Base-by-base conservation (phyloP, 306 rosid species). In the Rubus idaeus region DNA sequence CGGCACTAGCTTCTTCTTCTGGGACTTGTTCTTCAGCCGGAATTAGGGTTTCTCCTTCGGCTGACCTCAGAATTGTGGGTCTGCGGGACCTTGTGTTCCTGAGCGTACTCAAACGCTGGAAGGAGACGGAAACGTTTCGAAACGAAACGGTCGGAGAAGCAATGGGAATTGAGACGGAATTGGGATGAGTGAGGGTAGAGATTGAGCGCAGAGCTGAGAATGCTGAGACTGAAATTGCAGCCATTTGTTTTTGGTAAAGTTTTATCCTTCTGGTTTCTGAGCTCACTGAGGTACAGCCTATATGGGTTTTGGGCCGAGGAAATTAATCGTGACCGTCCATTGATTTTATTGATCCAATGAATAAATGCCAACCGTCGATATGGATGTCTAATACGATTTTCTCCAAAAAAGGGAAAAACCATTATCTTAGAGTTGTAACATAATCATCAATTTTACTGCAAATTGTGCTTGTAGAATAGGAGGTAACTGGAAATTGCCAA, bases 21-120 rank as follows among this genome's bases (percentile, higher is more conserved):
- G 30, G 61, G 61, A n/a, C 61, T 8, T 23, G 61, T 61, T 80
- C 83, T 78, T 64, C 83, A 61, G 70, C 83, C 9, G 89, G 87
- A 68, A 83, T 13, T 16, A 61, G 81, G 62, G 91, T 73, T 62
- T 87, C 98, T 60, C 84, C 94, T 57, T 77, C 79, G 26, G 71
- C 85, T 1, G 94, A 85, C 78, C 82, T 86, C 44, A 42, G 47
- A 37, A 71, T 77, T 40, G 62, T 74, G 39, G 84, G 56, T 50
- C 72, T 10, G n/a, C 79, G 84, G 57, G 60, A 78, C 77, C 77
- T 58, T 18, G 23, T 64, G 8, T 68, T 68, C 10, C 60, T 82
- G 49, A 56, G 74, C 55, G 83, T 52, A 20, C 64, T 10, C 18
- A 74, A 77, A 21, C 67, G 53, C 10, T 18, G 23, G 63, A 74